Evolutionary conservation across 2,329 filamentous ascomycete genomes (phyloP).

Genomic region (Hymenoscyphus fraxineus): DNA sequence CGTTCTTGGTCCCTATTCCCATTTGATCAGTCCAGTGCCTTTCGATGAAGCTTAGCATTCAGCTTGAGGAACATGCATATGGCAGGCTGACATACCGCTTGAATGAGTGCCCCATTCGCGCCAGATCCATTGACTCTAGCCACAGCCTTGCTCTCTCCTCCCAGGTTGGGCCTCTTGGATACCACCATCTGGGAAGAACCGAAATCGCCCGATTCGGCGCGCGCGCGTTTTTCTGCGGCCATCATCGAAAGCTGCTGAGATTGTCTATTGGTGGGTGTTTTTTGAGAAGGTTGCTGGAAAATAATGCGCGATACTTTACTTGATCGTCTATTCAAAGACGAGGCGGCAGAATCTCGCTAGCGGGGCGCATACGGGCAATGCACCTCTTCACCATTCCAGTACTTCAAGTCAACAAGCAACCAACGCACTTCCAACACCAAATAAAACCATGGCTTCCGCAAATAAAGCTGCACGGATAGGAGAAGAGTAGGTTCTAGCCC

Average conservation of each 20-base stretch:
- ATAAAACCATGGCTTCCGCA: slow-evolving; percentile 49
- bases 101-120: slow-evolving; percentile 60
- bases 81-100: slow-evolving; percentile 51
- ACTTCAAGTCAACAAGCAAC: slow-evolving; percentile 7
- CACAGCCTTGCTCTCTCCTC: slow-evolving; percentile 46
- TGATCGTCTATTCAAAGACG: neutral
- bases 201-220: slow-evolving; percentile 70
- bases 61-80: slow-evolving; percentile 7
- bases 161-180: slow-evolving; percentile 82
- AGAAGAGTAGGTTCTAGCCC: slow-evolving; percentile 59
- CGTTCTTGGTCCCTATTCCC: slow-evolving; percentile 65
- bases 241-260: slow-evolving; percentile 45
- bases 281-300: slow-evolving; percentile 8
- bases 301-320: slow-evolving; percentile 11
- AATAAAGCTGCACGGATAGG: slow-evolving; percentile 64
- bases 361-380: slow-evolving; percentile 6
- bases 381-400: neutral
- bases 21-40: slow-evolving; percentile 24
- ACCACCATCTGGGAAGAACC: slow-evolving; percentile 68
- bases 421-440: neutral
- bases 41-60: slow-evolving; percentile 20
- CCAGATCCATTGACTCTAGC: slow-evolving; percentile 53
- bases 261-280: neutral
- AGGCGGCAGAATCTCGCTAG: slow-evolving; percentile 11
- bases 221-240: slow-evolving; percentile 85